Base-by-base conservation (phyloP, 2,329 filamentous ascomycete species). In the Colletotrichum scovillei region DNA sequence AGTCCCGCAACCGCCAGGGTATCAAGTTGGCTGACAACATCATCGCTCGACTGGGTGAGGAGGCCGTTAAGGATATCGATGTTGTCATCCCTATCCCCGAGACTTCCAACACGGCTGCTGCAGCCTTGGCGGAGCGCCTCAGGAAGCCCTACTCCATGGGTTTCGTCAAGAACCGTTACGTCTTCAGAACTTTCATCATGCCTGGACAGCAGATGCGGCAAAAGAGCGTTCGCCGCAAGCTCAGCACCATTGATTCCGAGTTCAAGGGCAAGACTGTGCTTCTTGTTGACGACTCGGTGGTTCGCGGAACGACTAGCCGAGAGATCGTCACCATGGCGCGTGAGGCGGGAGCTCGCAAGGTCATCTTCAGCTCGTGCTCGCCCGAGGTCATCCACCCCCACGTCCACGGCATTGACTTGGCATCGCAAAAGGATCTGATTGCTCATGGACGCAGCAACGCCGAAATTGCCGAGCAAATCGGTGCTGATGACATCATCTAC, bases 251-350 rank as follows among this genome's bases (percentile, higher is more conserved):
- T 83, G 90, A 92, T 30, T 91, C 92, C 49, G 95, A 98, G 80
- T 98, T 98, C 83, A 87, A 92, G 70, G 94, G 90, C 76, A 92
- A 93, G 78, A 93, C 92, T 72, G 93, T 98, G 8, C 87, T 95
- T 12, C 86, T 98, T 0, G 94, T 98, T 1, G 96, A 98, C 77
- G 96, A 98, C 83, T 94, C 92, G 77, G 95, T 98, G 72, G 95
- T 98, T 5, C 90, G 95, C 49, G 30, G 95, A 63, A 97, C 94
- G 0, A 97, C 94, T 4, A 81, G 93, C 11, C 60, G 93, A 94
- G 77, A 95, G 81, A 82, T 82, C 74, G 80, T 84, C 8, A 78
- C 80, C 73, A 97, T 98, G 95, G 94, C 94, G 14, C 89, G 92
- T 63, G 95, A 98, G 84, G 92, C 93, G 12, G 94, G 93, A 26